These are phyloP conservation scores for Blastobotrys raffinosifermentans DNA, from an alignment of 1,139 yeast species.

Conservation along the genomic window DNA sequence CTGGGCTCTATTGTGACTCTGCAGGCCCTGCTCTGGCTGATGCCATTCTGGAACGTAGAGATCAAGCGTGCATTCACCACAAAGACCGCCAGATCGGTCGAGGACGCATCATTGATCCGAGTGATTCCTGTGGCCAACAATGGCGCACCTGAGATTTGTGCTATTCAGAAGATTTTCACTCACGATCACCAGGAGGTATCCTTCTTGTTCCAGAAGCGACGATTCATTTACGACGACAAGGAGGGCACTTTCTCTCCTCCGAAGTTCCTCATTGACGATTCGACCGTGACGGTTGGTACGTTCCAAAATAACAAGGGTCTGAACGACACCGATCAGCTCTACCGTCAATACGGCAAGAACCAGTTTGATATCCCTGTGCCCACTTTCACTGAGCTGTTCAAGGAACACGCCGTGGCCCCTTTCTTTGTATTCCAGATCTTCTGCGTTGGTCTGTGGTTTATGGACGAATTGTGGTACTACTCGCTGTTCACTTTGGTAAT, in stretches of 20 bases:
- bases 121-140: constrained; percentile 79
- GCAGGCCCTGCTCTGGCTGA: constrained; percentile 72
- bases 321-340: constrained; percentile 42
- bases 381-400: constrained; percentile 79
- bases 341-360: constrained; percentile 74
- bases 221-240: constrained; percentile 64
- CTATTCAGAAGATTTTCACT: constrained; percentile 51
- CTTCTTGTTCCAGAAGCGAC: constrained; percentile 86
- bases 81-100: constrained; percentile 41
- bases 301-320: constrained; percentile 65
- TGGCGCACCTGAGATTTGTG: constrained; percentile 79
- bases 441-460: constrained; percentile 91
- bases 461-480: constrained; percentile 97
- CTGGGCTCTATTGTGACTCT: constrained; percentile 65
- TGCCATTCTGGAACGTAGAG: constrained; percentile 93
- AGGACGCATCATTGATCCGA: constrained; percentile 64
- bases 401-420: constrained; percentile 98
- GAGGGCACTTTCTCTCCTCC: constrained; percentile 70
- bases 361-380: constrained; percentile 94
- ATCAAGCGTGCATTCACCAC: constrained; percentile 71
- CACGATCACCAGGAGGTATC: constrained; percentile 59
- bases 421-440: constrained; percentile 94
- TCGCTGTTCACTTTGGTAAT: constrained; percentile 87
- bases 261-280: constrained; percentile 61
- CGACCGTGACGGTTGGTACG: constrained; percentile 47